These are phyloP conservation scores for Aegilops longissima DNA, from an alignment of 176 grass and related monocot genomes.

Conservation along the genomic window DNA sequence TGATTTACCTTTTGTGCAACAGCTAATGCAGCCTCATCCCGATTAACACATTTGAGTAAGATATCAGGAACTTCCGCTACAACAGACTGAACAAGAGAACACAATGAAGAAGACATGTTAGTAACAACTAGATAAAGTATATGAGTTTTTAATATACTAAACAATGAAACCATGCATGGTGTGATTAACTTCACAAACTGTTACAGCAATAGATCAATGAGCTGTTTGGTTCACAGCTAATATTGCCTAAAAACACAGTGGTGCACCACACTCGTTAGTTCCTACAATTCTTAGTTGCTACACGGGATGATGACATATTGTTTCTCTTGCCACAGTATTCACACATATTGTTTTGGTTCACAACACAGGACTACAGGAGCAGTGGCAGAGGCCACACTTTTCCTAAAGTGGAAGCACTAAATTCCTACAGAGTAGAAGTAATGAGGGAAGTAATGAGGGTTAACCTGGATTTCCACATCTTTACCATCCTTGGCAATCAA, in stretches of 20 bases:
- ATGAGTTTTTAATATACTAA: background rate
- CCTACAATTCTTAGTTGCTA: background rate
- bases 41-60: slow-evolving; percentile 67
- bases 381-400: background rate
- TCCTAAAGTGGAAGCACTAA: background rate
- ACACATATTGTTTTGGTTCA: background rate
- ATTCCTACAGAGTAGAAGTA: background rate
- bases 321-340: background rate
- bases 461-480: slow-evolving; percentile 71
- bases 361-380: background rate
- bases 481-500: slow-evolving; percentile 74
- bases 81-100: slow-evolving; percentile 51
- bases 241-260: background rate
- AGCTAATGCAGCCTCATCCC: slow-evolving; percentile 78
- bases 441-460: background rate
- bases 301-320: background rate
- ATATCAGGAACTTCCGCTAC: slow-evolving; percentile 79
- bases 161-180: background rate
- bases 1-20: slow-evolving; percentile 69
- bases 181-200: background rate
- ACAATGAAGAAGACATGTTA: slow-evolving; percentile 23
- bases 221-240: background rate
- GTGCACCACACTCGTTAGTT: background rate
- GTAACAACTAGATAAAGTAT: background rate
- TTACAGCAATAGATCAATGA: background rate